Percentiles rank a stretch among this genome's conserved stretches.
Evolutionary conservation across 1,284 basidiomycete genomes (phyloP).

Genomic region (Irpex sp.): DNA sequence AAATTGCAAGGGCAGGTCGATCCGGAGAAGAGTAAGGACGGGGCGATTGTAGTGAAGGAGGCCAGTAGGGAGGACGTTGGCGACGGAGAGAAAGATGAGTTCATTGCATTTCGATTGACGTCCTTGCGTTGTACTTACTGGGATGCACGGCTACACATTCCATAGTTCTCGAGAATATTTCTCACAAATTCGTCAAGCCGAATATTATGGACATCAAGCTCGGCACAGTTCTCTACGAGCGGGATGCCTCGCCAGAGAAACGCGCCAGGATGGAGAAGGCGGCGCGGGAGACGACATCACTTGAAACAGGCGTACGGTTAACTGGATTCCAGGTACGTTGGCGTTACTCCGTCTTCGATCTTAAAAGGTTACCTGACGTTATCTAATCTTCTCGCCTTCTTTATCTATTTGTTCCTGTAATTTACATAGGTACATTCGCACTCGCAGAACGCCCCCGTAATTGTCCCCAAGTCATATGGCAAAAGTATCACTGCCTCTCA

Average conservation of each 20-base stretch:
- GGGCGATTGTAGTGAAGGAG: constrained; percentile 14
- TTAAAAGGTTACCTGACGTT: neutral
- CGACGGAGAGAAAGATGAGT: constrained; percentile 49
- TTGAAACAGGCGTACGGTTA: constrained; percentile 74
- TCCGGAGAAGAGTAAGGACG: constrained; percentile 21
- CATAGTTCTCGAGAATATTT: constrained; percentile 85
- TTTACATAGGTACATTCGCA: constrained; percentile 69
- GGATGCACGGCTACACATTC: constrained; percentile 43
- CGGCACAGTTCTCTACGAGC: constrained; percentile 81
- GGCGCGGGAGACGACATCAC: constrained; percentile 70
- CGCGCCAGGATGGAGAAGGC: constrained; percentile 72
- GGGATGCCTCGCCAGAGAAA: constrained; percentile 73
- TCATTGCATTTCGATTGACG: neutral
- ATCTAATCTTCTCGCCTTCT: neutral
- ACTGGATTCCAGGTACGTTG: constrained; percentile 82
- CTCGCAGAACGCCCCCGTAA: constrained; percentile 45
- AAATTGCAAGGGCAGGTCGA: constrained; percentile 60
- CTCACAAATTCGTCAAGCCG: constrained; percentile 71
- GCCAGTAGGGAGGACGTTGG: constrained; percentile 25
- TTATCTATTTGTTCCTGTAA: neutral
- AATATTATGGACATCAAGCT: constrained; percentile 92
- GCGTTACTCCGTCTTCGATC: constrained; percentile 18
- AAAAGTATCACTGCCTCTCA: constrained; percentile 68
- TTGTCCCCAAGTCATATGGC: constrained; percentile 79
- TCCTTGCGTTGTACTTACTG: constrained; percentile 6